Percentiles rank a stretch among this genome's conserved stretches.
Evolutionary conservation across 257 asterid species (phyloP).

Genomic region (Solanum chmielewskii): DNA sequence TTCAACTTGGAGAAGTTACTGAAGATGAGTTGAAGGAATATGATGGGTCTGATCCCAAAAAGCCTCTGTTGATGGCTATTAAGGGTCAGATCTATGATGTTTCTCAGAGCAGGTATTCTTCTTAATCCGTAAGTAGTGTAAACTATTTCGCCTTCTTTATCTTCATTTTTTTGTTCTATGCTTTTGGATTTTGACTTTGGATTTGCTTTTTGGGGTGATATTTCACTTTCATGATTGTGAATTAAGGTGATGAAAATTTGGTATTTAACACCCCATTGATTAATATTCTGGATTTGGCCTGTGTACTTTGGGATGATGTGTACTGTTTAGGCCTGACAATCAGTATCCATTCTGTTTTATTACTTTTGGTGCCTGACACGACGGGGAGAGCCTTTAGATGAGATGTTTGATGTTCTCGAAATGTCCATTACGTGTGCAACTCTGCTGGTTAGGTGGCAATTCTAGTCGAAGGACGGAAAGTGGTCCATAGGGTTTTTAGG

Average conservation of each 20-base stretch:
- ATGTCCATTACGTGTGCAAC: not conserved
- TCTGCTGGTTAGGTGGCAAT: not conserved
- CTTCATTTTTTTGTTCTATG: not conserved
- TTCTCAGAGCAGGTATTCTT: constrained; percentile 72
- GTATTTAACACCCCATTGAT: no score
- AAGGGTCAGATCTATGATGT: constrained; percentile 99
- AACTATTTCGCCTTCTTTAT: not conserved
- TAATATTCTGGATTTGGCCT: no score
- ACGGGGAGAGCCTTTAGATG: not conserved
- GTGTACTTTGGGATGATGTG: not conserved
- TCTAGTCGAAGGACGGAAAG: not conserved
- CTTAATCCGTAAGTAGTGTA: not conserved
- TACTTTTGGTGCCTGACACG: not conserved
- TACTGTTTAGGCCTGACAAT: not conserved
- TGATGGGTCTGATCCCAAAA: constrained; percentile 76
- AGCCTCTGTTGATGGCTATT: constrained; percentile 92
- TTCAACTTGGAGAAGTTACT: constrained; percentile 80
- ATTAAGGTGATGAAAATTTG: not conserved
- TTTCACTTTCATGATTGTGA: not conserved
- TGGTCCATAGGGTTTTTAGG: not conserved
- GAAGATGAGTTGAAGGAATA: constrained; percentile 57
- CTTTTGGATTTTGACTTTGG: not conserved
- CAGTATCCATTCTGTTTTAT: not conserved
- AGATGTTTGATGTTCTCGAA: not conserved
- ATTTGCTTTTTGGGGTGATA: not conserved